Conservation (phyloP, 2,329 filamentous ascomycete species). For the Pseudogymnoascus sp. region DNA sequence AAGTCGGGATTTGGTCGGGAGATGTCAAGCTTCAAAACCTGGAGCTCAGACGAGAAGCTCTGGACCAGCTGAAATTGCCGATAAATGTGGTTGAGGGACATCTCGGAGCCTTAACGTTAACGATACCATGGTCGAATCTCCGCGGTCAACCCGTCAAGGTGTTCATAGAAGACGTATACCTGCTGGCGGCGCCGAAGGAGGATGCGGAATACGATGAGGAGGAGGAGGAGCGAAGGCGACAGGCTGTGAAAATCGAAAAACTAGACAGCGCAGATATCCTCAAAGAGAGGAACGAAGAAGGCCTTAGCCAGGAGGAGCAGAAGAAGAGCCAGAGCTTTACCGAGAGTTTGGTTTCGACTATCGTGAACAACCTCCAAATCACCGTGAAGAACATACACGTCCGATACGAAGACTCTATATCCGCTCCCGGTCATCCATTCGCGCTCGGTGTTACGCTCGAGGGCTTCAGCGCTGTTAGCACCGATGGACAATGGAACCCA, state of each 20-base stretch:
- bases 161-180: slow-evolving; percentile 92
- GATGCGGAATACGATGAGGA: slow-evolving; percentile 89
- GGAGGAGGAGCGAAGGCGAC: slow-evolving; percentile 79
- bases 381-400: slow-evolving; percentile 98
- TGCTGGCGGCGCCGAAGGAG: slow-evolving; percentile 90
- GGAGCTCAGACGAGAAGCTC: slow-evolving; percentile 84
- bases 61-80: slow-evolving; percentile 93
- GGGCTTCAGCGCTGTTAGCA: slow-evolving; percentile 95
- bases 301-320: slow-evolving; percentile 89
- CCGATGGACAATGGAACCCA: slow-evolving; percentile 88
- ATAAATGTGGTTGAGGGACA: slow-evolving; percentile 96
- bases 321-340: slow-evolving; percentile 98
- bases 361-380: slow-evolving; percentile 97
- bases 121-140: slow-evolving; percentile 96
- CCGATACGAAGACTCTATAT: slow-evolving; percentile 95
- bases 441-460: slow-evolving; percentile 86
- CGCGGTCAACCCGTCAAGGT: slow-evolving; percentile 90
- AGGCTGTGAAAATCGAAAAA: slow-evolving; percentile 98
- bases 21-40: slow-evolving; percentile 93
- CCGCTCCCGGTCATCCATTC: slow-evolving; percentile 90
- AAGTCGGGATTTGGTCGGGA: slow-evolving; percentile 97
- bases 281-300: slow-evolving; percentile 86
- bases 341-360: slow-evolving; percentile 87
- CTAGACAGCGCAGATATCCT: slow-evolving; percentile 92
- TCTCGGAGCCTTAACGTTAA: slow-evolving; percentile 81